Evolutionary conservation across 1,284 basidiomycete genomes (phyloP), one percentile per base, ranked within the genome.

Genomic region (Meira nashicola): DNA sequence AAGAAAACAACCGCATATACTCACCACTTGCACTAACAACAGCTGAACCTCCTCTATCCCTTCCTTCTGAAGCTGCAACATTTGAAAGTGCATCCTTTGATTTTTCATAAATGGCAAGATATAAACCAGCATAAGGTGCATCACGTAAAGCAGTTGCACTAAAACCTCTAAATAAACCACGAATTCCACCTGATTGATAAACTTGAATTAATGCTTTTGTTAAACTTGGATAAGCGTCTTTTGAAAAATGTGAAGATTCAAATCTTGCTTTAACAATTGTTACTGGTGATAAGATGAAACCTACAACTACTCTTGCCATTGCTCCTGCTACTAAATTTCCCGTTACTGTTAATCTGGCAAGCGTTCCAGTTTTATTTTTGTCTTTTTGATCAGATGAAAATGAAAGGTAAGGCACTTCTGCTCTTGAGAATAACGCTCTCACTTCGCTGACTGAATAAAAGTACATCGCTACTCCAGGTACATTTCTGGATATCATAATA

Each of bases 101-200:
- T 23, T 63, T 66, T 56, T 77, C 94, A 77, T 99, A 98, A 55
- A 89, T 86, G 0, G 92, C 86, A 17, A 97, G 83, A 70, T 96
- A 99, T 8, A 98, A 78, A 0, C 94, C 94, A 0, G 94, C 93
- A 71, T 96, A 94, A 0, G 94, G 95, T 1, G 94, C 94, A 76
- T 98, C 94, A 39, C 94, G 84, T 21, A 94, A 81, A 0, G 92
- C 90, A 1, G 92, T 93, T 0, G 93, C 91, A 37, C 89, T 79
- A 71, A 95, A 89, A 0, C 93, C 94, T 57, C 90, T 86, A 75
- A 93, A 87, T 37, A 95, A 82, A 60, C 92, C 92, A 39, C 85
- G 83, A 1, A 90, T 84, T 0, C 94, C 92, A 49, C 84, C 78
- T 0, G 78, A 84, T 9, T 84, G 84, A 3, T 84, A 79, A 21